A percentile compares a stretch with the other conserved stretches of the same genome.
Evolutionary conservation across 1,284 basidiomycete genomes (phyloP).

Genomic region (Clitocybe nebularis): DNA sequence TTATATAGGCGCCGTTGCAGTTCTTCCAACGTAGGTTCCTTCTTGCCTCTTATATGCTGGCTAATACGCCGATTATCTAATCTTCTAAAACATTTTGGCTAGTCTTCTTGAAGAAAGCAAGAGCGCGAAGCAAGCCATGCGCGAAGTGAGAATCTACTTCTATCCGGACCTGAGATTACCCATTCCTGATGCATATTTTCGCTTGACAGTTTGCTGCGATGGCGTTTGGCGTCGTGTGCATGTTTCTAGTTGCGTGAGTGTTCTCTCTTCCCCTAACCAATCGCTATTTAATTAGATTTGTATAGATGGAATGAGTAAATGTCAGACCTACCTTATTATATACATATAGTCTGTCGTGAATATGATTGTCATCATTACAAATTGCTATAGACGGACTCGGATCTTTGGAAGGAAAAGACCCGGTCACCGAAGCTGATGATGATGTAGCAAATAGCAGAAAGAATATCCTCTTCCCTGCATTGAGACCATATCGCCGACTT

Average conservation of each 20-base stretch:
- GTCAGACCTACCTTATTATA: not conserved
- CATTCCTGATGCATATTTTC: slow-evolving; percentile 15
- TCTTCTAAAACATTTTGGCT: slow-evolving; percentile 9
- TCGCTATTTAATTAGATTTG: slow-evolving; percentile 17
- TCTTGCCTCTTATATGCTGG: not conserved
- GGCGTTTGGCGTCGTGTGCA: slow-evolving; percentile 83
- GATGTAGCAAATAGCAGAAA: too few relatives aligned
- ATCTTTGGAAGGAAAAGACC: not conserved
- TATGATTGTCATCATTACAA: not conserved
- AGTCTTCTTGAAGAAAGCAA: slow-evolving; percentile 84
- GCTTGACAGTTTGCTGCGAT: slow-evolving; percentile 76
- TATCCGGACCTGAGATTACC: slow-evolving; percentile 8
- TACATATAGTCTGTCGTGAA: too few relatives aligned
- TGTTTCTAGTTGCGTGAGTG: slow-evolving; percentile 85
- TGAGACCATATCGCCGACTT: not conserved
- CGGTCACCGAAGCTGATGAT: too few relatives aligned
- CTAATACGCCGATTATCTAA: not conserved
- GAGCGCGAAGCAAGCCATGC: slow-evolving; percentile 78
- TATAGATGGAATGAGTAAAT: slow-evolving; percentile 80
- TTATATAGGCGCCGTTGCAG: slow-evolving; percentile 88
- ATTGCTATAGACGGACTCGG: not conserved
- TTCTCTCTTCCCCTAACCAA: slow-evolving; percentile 15
- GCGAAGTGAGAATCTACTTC: slow-evolving; percentile 56
- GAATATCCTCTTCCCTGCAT: not conserved
- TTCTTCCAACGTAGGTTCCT: slow-evolving; percentile 74